Evolutionary conservation across 768 basidiomycete species (phyloP), one percentile per base, ranked within the genome.

Genomic region (Amanita phalloides): DNA sequence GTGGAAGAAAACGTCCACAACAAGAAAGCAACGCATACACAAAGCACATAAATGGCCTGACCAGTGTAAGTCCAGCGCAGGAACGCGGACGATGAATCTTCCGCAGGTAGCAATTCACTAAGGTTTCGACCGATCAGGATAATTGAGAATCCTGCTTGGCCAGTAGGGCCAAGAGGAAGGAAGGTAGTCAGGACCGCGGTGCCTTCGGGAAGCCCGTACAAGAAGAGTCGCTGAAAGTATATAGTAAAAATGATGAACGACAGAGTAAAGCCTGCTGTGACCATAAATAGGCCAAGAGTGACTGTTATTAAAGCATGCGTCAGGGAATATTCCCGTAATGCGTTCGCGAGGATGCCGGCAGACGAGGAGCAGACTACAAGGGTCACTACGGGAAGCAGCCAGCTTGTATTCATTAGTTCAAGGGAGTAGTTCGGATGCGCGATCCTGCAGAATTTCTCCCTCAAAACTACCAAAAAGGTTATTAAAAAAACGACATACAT

Each of bases 361-460:
- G 79, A 70, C 1, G 88, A 82, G 0, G 84, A 73, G 1, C 77
- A 78, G 60, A 90, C 88, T 41, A 85, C 75, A 13, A 84, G 72
- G 0, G 87, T 78, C 3, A 90, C 82, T 9, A 87, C 76, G 0
- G 89, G 89, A 28, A 90, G 79, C 6, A 90, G 68, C 86, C 87
- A 90, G 20, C 72, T 62, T 21, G 81, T 66, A 0, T 79, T 79
- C 74, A 88, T 76, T 1, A 66, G 60, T 39, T 74, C 67, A 4
- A 82, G 58, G 0, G 78, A 64, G 59, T 88, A 82, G 5, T 69
- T 66, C 17, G 89, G 75, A 58, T 36, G 71, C 62, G 64, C 77
- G 63, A 80, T 77, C 86, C 74, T 75, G 23, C 2, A 32, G 6
- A 6, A 26, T 20, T 8, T 25, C 14, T 53, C 13, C 30, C 10